phyloP scores from a whole-genome alignment of 768 basidiomycete genomes.

The Mycena filopes region DNA sequence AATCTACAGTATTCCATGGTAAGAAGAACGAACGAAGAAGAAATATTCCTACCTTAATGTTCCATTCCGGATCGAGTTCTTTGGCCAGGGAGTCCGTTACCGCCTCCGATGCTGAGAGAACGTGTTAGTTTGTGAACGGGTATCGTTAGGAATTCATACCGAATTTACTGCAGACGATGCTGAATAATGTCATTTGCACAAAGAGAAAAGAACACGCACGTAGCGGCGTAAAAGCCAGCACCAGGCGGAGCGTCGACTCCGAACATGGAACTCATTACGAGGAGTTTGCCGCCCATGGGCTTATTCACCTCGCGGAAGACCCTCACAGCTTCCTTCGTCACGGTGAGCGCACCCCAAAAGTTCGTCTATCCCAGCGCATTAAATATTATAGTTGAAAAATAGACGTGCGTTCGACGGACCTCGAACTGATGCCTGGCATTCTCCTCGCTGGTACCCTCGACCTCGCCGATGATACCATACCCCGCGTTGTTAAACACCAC shows the following conservation, averaged over 20 bases:
- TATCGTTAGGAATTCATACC: slow-evolving; percentile 10
- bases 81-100: slow-evolving; percentile 48
- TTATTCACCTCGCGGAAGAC: slow-evolving; percentile 50
- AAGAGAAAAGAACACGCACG: slow-evolving; percentile 24
- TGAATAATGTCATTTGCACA: slow-evolving; percentile 5
- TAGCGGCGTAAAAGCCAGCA: slow-evolving; percentile 41
- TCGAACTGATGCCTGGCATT: slow-evolving; percentile 50
- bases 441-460: slow-evolving; percentile 49
- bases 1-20: slow-evolving; percentile 1
- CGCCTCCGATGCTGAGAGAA: slow-evolving; percentile 47
- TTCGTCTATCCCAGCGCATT: slow-evolving; percentile 29
- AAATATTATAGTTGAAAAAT: neutral
- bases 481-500: slow-evolving; percentile 58
- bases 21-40: neutral
- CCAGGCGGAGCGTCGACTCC: slow-evolving; percentile 43
- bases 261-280: slow-evolving; percentile 48
- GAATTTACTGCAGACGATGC: slow-evolving; percentile 24
- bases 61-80: slow-evolving; percentile 59
- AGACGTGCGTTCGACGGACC: too few species aligned
- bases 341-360: slow-evolving; percentile 50
- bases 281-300: slow-evolving; percentile 50
- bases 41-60: slow-evolving; percentile 50
- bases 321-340: slow-evolving; percentile 46
- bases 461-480: slow-evolving; percentile 43
- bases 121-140: neutral